Percentiles rank a stretch among this genome's conserved stretches.
phyloP scores from a whole-genome alignment of 129 eudicot species.

The Centaurea solstitialis region DNA sequence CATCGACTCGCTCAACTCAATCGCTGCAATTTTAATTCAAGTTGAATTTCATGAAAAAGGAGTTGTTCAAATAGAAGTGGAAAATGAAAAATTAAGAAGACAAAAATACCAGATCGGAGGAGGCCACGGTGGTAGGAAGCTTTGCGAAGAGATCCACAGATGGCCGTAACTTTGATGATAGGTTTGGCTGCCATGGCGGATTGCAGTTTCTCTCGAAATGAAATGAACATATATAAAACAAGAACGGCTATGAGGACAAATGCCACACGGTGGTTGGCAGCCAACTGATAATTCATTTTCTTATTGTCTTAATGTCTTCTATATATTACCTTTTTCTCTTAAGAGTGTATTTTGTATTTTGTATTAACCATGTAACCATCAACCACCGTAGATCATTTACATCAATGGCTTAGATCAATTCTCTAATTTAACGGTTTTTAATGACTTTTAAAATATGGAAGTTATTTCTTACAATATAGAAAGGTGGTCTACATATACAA shows the following conservation, averaged over 20 bases:
- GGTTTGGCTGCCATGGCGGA: constrained; percentile 33
- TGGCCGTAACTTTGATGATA: constrained; percentile 57
- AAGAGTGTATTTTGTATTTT: no score
- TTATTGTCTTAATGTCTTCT: no score
- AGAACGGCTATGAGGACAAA: not conserved
- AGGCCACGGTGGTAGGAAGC: constrained; percentile 67
- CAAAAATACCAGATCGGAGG: constrained; percentile 60
- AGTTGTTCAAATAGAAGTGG: not conserved
- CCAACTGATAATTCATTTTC: not conserved
- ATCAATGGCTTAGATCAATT: no score
- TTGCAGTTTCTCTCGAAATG: not conserved
- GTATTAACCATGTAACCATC: no score
- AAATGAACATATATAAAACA: not conserved
- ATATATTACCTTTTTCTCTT: no score
- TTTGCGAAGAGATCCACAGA: constrained; percentile 78
- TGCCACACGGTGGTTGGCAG: not conserved
- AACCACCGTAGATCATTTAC: no score
- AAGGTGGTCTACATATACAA: no score
- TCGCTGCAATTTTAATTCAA: constrained; percentile 12
- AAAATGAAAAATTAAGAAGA: no score
- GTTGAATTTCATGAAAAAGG: not conserved
- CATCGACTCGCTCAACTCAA: constrained; percentile 38
- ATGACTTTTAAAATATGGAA: no score
- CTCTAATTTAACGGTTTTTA: no score
- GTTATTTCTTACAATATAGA: no score